phyloP scores from a whole-genome alignment of 306 rosid species.

The Vigna trinervia region DNA sequence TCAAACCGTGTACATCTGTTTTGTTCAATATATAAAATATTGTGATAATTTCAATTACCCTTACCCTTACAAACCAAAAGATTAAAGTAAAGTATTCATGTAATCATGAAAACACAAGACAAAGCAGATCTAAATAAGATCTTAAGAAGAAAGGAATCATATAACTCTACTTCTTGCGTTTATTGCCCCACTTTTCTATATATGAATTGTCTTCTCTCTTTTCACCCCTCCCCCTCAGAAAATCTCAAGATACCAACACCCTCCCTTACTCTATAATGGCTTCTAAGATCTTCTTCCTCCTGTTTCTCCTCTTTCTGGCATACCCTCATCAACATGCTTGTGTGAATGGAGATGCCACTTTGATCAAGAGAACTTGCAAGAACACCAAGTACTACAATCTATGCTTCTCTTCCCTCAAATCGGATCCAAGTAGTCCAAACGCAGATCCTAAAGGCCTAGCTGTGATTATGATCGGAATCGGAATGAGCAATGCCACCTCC shows the following conservation, averaged over 20 bases:
- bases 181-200: constrained; percentile 32
- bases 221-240: constrained; percentile 25
- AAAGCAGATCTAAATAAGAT: constrained; percentile 38
- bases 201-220: constrained; percentile 16
- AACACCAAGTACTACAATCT: constrained; percentile 74
- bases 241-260: constrained; percentile 2
- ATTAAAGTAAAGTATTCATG: constrained; percentile 10
- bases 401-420: constrained; percentile 74
- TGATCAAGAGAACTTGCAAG: constrained; percentile 78
- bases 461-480: constrained; percentile 65
- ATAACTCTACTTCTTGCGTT: constrained; percentile 41
- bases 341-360: constrained; percentile 58
- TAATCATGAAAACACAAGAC: constrained; percentile 29
- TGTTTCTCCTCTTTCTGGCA: constrained; percentile 48
- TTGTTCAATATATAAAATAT: constrained; percentile 7
- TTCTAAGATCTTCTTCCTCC: constrained; percentile 41
- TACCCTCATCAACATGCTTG: constrained; percentile 10
- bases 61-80: constrained; percentile 5
- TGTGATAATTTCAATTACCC: constrained; percentile 13
- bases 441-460: constrained; percentile 84
- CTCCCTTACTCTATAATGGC: constrained; percentile 43
- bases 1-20: constrained; percentile 18
- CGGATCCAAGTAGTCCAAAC: constrained; percentile 62
- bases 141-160: constrained; percentile 24
- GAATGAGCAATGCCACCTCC: constrained; percentile 70